Evolutionary conservation across 2,329 filamentous ascomycete genomes (phyloP).

Genomic region (Dothideomycetes sp.): DNA sequence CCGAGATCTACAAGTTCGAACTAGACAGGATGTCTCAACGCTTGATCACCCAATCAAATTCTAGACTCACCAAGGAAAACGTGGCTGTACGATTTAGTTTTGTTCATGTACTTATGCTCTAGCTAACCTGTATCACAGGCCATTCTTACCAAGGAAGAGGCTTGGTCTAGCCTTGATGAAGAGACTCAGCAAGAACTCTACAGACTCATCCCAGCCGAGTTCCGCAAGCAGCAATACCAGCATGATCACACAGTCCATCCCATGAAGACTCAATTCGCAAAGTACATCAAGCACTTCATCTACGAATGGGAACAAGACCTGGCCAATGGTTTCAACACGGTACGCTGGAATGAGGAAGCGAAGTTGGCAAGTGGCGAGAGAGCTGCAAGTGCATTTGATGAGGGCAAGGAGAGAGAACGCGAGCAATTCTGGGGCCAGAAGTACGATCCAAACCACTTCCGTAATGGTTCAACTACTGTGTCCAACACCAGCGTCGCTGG

Average conservation of each 20-base stretch:
- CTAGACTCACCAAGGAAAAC: slow-evolving; percentile 12
- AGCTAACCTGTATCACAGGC: slow-evolving; percentile 15
- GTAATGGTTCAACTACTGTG: not conserved
- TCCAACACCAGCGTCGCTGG: not conserved
- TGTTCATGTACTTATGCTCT: not conserved
- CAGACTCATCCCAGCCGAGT: slow-evolving; percentile 22
- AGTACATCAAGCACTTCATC: slow-evolving; percentile 44
- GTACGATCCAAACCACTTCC: slow-evolving; percentile 24
- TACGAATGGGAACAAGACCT: slow-evolving; percentile 50
- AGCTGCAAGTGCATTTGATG: slow-evolving; percentile 46
- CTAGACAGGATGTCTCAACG: slow-evolving; percentile 2
- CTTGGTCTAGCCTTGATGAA: slow-evolving; percentile 22
- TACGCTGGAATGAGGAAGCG: slow-evolving; percentile 48
- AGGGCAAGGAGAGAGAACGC: slow-evolving; percentile 45
- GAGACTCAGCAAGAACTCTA: slow-evolving; percentile 22
- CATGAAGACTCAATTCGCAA: slow-evolving; percentile 35
- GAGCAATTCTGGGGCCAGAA: slow-evolving; percentile 52
- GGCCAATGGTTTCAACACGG: slow-evolving; percentile 45
- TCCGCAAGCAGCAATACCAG: slow-evolving; percentile 15
- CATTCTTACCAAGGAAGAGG: slow-evolving; percentile 22
- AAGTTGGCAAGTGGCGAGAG: slow-evolving; percentile 44
- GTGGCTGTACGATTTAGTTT: slow-evolving; percentile 1
- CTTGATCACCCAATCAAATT: slow-evolving; percentile 9
- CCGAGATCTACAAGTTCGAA: not conserved
- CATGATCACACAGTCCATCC: slow-evolving; percentile 32